A percentile compares a stretch with the other conserved stretches of the same genome.
Conservation (phyloP, 139 green algal genomes). For the Trebouxia sp. region DNA sequence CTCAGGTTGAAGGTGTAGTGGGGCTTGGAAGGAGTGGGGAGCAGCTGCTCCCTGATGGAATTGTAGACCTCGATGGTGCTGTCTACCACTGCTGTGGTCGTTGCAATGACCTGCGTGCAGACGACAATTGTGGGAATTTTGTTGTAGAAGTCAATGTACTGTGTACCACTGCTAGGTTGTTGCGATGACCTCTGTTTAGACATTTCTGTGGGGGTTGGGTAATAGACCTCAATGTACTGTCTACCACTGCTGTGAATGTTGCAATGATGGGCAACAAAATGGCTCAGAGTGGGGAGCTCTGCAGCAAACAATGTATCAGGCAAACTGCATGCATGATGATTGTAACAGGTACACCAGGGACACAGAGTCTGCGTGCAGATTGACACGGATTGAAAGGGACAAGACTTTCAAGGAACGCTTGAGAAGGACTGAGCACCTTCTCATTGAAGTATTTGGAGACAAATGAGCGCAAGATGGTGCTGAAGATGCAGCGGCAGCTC, state of each 20-base stretch:
- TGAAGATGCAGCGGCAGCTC: constrained; percentile 69
- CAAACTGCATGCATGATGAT: too few species aligned
- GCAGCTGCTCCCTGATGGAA: constrained; percentile 76
- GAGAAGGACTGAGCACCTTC: constrained; percentile 22
- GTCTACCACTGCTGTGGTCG: constrained; percentile 72
- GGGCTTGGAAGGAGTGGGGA: constrained; percentile 94
- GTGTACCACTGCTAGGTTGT: too few species aligned
- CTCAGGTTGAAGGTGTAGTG: constrained; percentile 98
- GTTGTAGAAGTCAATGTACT: too few species aligned
- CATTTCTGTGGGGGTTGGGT: too few species aligned
- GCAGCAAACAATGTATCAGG: too few species aligned
- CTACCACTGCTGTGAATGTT: constrained; percentile 67
- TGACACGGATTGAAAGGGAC: not conserved
- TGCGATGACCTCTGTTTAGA: too few species aligned
- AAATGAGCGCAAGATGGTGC: constrained; percentile 63
- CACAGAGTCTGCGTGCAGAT: too few species aligned
- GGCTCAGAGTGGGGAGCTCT: too few species aligned
- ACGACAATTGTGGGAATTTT: too few species aligned
- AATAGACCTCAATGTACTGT: constrained; percentile 85
- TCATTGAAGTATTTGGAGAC: constrained; percentile 56
- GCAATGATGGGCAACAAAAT: too few species aligned
- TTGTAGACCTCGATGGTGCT: constrained; percentile 86
- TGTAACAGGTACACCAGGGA: too few species aligned
- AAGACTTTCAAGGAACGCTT: not conserved
- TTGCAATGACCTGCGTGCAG: constrained; percentile 15